Percentiles rank a stretch among this genome's conserved stretches.
phyloP scores from a whole-genome alignment of 345 rosid genomes.

The Anastatica hierochuntica region DNA sequence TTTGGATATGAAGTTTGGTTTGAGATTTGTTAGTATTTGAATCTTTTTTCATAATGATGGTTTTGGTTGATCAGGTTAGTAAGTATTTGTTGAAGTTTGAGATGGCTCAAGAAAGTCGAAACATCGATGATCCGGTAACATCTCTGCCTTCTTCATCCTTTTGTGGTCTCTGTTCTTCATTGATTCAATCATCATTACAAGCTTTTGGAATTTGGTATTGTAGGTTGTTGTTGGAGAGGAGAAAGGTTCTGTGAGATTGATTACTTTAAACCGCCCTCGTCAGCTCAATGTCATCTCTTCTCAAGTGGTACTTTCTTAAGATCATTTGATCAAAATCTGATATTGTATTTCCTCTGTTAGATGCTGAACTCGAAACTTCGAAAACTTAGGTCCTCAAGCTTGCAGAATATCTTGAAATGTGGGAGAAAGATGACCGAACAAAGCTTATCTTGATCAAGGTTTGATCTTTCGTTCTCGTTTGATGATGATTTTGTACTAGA shows the following conservation, averaged over 20 bases:
- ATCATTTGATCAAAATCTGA: not conserved
- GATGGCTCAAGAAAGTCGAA: slow-evolving; percentile 32
- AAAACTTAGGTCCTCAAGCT: slow-evolving; percentile 52
- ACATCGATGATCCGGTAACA: slow-evolving; percentile 25
- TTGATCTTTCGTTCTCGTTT: slow-evolving; percentile 5
- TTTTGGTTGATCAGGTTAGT: slow-evolving; percentile 1
- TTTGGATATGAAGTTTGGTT: not conserved
- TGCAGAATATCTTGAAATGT: slow-evolving; percentile 64
- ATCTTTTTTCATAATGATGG: not conserved
- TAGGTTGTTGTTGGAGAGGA: slow-evolving; percentile 80
- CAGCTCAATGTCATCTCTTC: slow-evolving; percentile 80
- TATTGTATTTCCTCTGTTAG: not conserved
- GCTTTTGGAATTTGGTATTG: not conserved
- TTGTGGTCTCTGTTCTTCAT: slow-evolving; percentile 1
- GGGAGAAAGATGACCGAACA: slow-evolving; percentile 61
- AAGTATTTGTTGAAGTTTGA: slow-evolving; percentile 3
- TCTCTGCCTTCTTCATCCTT: not conserved
- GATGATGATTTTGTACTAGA: not conserved
- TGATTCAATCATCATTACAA: not conserved
- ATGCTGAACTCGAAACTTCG: slow-evolving; percentile 1
- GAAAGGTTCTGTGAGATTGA: slow-evolving; percentile 39
- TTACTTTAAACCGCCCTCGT: slow-evolving; percentile 77
- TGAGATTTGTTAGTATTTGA: too few relatives aligned
- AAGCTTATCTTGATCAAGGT: slow-evolving; percentile 74
- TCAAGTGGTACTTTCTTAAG: slow-evolving; percentile 48